Evolutionary conservation across 148 eudicot genomes (phyloP).

Genomic region (Spergularia bocconei): DNA sequence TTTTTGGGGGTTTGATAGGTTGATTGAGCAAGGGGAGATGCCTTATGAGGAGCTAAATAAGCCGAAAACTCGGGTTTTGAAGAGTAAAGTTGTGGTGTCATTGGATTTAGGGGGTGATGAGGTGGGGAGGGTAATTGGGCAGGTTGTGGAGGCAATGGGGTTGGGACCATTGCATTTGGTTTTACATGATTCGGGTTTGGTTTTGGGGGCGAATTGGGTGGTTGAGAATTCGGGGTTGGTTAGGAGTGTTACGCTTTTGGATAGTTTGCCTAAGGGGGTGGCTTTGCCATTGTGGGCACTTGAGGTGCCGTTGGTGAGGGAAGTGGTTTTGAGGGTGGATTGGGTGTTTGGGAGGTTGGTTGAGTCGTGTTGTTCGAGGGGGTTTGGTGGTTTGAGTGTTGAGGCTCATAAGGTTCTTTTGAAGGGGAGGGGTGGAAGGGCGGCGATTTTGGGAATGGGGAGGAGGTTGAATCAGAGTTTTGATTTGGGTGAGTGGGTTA

Average conservation of each 20-base stretch:
- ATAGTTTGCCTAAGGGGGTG: conserved; percentile 38
- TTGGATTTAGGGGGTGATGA: conserved; percentile 64
- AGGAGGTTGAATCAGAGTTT: conserved; percentile 69
- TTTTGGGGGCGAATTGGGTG: conserved; percentile 78
- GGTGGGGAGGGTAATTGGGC: conserved; percentile 71
- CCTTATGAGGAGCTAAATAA: conserved; percentile 45
- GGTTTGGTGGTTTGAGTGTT: conserved; percentile 33
- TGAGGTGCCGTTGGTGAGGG: conserved; percentile 54
- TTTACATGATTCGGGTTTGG: conserved; percentile 80
- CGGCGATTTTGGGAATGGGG: conserved; percentile 63
- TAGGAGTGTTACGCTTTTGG: conserved; percentile 69
- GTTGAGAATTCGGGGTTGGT: conserved; percentile 46
- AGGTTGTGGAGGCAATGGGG: conserved; percentile 64
- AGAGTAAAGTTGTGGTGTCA: conserved; percentile 38
- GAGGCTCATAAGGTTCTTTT: conserved; percentile 78
- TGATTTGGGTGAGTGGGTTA: conserved; percentile 75
- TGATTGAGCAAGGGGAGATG: conserved; percentile 75
- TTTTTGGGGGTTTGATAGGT: conserved; percentile 91
- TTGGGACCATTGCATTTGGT: conserved; percentile 81
- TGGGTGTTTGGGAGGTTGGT: conserved; percentile 58
- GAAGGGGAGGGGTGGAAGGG: conserved; percentile 64
- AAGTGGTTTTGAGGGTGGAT: conserved; percentile 53
- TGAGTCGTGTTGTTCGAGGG: conserved; percentile 49
- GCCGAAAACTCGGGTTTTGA: conserved; percentile 37
- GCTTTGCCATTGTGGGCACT: conserved; percentile 79